Evolutionary conservation across 768 basidiomycete genomes (phyloP).

Genomic region (Wakefieldia striispora): DNA sequence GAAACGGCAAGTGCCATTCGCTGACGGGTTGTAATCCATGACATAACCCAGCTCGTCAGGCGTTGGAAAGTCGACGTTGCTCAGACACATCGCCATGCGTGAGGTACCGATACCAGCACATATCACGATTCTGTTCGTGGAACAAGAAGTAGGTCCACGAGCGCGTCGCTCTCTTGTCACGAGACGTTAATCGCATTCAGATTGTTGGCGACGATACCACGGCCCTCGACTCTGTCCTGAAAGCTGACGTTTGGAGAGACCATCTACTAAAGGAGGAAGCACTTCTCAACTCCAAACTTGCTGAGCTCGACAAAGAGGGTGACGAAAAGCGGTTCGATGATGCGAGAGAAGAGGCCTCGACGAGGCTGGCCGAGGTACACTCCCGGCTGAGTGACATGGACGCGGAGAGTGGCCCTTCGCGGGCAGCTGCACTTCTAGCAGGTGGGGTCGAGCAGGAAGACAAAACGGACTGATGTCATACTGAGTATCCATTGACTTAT

Average conservation of each 20-base stretch:
- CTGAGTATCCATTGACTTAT: background rate
- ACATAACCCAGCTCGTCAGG: slow-evolving; percentile 36
- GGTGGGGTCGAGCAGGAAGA: slow-evolving; percentile 42
- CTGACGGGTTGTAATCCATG: background rate
- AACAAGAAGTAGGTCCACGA: slow-evolving; percentile 74
- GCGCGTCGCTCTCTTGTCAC: background rate
- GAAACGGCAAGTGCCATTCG: slow-evolving; percentile 53
- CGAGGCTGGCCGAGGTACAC: slow-evolving; percentile 77
- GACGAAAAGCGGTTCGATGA: slow-evolving; percentile 83
- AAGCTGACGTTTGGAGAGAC: slow-evolving; percentile 99
- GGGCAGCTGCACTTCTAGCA: slow-evolving; percentile 86
- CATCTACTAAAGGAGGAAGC: slow-evolving; percentile 85
- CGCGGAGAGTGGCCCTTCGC: slow-evolving; percentile 93
- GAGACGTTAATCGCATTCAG: slow-evolving; percentile 34
- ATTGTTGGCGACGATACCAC: slow-evolving; percentile 91
- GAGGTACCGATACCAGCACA: slow-evolving; percentile 93
- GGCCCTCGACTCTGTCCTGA: slow-evolving; percentile 93
- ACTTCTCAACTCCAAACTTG: slow-evolving; percentile 65
- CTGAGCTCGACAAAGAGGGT: slow-evolving; percentile 67
- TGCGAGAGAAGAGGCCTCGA: slow-evolving; percentile 79
- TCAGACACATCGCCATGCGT: slow-evolving; percentile 91
- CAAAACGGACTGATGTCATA: background rate
- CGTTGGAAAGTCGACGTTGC: slow-evolving; percentile 95
- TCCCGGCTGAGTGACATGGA: slow-evolving; percentile 94
- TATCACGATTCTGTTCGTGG: slow-evolving; percentile 96